These are phyloP conservation scores for Wallacemonas sp. DNA, from an alignment of 208 protist species.

Conservation along the genomic window DNA sequence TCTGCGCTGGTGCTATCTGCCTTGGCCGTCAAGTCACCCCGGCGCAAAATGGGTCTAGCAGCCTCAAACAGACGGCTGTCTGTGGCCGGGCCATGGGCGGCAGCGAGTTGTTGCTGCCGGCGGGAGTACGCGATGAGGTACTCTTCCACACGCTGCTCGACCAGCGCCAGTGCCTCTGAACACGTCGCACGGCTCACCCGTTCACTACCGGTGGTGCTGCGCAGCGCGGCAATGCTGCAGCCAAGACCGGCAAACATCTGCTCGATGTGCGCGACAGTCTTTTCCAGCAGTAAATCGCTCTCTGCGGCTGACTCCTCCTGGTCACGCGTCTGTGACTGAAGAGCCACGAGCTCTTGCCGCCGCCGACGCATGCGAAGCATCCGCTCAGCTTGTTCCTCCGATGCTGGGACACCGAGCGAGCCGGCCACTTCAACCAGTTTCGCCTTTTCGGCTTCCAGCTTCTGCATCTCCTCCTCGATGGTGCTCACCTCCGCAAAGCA, in stretches of 20 bases:
- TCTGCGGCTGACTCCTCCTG: conserved; percentile 27
- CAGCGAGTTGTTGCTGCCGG: conserved; percentile 8
- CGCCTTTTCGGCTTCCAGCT: conserved; percentile 25
- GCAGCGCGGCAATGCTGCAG: conserved; percentile 34
- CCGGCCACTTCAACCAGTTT: conserved; percentile 10
- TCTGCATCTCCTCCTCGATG: conserved; percentile 37
- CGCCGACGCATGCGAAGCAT: conserved; percentile 11
- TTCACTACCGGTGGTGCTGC: conserved; percentile 20
- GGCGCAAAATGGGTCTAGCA: conserved; percentile 36
- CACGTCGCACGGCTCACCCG: conserved; percentile 29
- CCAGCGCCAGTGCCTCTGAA: conserved; percentile 36
- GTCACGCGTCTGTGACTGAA: conserved; percentile 26
- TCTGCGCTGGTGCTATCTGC: not conserved
- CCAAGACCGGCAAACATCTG: conserved; percentile 42
- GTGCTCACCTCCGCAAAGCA: conserved; percentile 50
- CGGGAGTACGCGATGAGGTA: conserved; percentile 53
- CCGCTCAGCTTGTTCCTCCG: not conserved
- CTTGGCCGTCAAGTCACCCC: conserved; percentile 27
- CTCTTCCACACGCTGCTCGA: conserved; percentile 80
- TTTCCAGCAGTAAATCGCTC: conserved; percentile 17
- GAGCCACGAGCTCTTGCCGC: conserved; percentile 15
- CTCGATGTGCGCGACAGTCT: conserved; percentile 28
- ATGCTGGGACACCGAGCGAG: not conserved
- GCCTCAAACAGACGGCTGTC: conserved; percentile 9
- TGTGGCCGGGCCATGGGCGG: not conserved